Evolutionary conservation across 1,139 yeast species (phyloP).

Genomic region (Magnusiomyces ingens): DNA sequence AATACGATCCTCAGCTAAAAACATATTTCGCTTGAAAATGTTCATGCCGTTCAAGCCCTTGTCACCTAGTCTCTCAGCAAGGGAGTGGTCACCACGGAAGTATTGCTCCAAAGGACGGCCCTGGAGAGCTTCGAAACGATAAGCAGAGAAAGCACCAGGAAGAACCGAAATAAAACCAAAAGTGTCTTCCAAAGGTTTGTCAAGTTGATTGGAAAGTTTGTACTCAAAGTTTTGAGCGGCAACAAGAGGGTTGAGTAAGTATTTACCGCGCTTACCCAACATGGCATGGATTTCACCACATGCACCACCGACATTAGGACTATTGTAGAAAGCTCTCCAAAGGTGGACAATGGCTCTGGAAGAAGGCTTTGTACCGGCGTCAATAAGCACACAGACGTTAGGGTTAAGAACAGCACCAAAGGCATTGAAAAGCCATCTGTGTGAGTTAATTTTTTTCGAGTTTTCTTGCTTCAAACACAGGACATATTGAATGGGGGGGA

Average conservation of each 20-base stretch:
- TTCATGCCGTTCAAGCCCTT: constrained; percentile 46
- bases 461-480: constrained; percentile 86
- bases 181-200: constrained; percentile 82
- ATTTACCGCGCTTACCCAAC: constrained; percentile 71
- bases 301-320: constrained; percentile 86
- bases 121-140: constrained; percentile 68
- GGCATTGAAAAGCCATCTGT: constrained; percentile 96
- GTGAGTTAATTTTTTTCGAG: constrained; percentile 90
- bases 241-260: constrained; percentile 66
- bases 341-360: constrained; percentile 69
- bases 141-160: constrained; percentile 93
- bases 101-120: constrained; percentile 84
- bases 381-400: constrained; percentile 73
- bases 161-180: constrained; percentile 85
- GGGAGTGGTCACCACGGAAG: constrained; percentile 79
- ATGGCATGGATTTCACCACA: constrained; percentile 91
- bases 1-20: constrained; percentile 91
- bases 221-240: constrained; percentile 93
- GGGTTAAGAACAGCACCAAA: constrained; percentile 84
- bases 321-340: constrained; percentile 85
- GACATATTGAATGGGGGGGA: constrained; percentile 77
- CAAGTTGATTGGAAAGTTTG: constrained; percentile 84
- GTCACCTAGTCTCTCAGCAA: constrained; percentile 39
- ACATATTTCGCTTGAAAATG: constrained; percentile 90
- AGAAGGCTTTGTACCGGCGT: constrained; percentile 95